Evolutionary conservation across 177 flowering plant species (phyloP).

Genomic region (Vitis hybrid): DNA sequence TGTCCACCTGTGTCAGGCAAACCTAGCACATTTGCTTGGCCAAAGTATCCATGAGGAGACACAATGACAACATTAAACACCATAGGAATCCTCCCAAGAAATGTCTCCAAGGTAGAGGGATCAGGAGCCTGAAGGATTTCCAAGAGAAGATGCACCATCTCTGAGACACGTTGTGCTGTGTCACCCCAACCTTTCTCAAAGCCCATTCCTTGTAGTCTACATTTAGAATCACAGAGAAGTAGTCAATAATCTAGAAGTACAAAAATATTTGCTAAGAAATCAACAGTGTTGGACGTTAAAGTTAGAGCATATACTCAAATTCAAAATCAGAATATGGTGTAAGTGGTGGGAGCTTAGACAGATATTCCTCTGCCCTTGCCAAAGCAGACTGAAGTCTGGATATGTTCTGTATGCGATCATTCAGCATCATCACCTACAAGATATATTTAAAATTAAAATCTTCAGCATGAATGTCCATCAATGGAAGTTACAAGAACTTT

Average conservation of each 20-base stretch:
- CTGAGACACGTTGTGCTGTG: constrained; percentile 43
- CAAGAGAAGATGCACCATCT: constrained; percentile 62
- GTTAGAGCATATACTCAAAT: constrained; percentile 33
- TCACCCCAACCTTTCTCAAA: constrained; percentile 83
- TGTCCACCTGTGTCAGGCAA: constrained; percentile 37
- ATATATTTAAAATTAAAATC: not conserved
- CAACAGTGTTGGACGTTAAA: not conserved
- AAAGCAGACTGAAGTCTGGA: constrained; percentile 51
- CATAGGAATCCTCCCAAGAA: constrained; percentile 27
- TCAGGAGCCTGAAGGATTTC: constrained; percentile 48
- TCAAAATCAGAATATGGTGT: constrained; percentile 62
- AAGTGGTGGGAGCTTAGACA: constrained; percentile 49
- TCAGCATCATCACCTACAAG: constrained; percentile 63
- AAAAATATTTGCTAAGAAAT: not conserved
- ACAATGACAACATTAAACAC: constrained; percentile 32
- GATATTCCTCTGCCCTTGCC: constrained; percentile 61
- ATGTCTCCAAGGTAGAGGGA: constrained; percentile 25
- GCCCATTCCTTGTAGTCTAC: constrained; percentile 67
- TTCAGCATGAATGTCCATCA: not conserved
- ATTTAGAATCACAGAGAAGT: not conserved
- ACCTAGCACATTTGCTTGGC: constrained; percentile 27
- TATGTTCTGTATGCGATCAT: constrained; percentile 56
- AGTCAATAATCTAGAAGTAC: not conserved
- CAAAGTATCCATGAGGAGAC: constrained; percentile 36
- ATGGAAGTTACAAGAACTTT: not conserved